Evolutionary conservation across 495 filamentous ascomycete species (phyloP), one percentile per base, ranked within the genome.

Genomic region (Trichoderma asperelloides): DNA sequence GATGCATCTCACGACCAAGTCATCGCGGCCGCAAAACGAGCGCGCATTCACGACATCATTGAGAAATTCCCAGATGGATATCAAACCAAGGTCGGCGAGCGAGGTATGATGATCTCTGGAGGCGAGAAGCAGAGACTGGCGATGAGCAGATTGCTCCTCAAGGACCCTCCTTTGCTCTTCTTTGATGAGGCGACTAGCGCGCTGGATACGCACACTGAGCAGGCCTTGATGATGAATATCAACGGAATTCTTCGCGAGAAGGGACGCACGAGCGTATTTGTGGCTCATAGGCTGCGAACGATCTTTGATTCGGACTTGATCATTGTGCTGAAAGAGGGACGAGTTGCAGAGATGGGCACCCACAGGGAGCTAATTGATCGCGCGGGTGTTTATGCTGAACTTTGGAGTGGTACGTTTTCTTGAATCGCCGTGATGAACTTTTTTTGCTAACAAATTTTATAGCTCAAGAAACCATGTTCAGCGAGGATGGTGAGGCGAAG

Each of bases 131-230:
- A 98, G 74, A 86, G 95, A 5, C 78, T 98, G 39, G 95, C 96
- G 2, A 87, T 98, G 25, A 91, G 91, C 7, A 82, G 95, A 39
- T 74, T 98, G 43, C 83, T 98, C 1, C 78, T 98, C 57, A 98
- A 98, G 71, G 91, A 98, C 71, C 94, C 95, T 0, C 89, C 92
- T 7, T 77, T 98, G 41, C 79, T 98, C 0, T 98, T 98, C 84
- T 98, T 98, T 70, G 95, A 98, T 72, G 95, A 98, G 80, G 95
- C 95, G 78, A 98, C 96, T 1, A 96, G 91, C 63, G 96, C 95
- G 0, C 81, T 98, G 62, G 95, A 98, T 73, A 97, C 96, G 0
- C 91, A 97, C 74, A 98, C 95, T 0, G 95, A 98, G 76, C 91
- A 96, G 76, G 88, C 89, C 0, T 81, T 98, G 47, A 86, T 98